Evolutionary conservation across 177 flowering plant species (phyloP), one percentile per base, ranked within the genome.

Genomic region (Tripterygium wilfordii): DNA sequence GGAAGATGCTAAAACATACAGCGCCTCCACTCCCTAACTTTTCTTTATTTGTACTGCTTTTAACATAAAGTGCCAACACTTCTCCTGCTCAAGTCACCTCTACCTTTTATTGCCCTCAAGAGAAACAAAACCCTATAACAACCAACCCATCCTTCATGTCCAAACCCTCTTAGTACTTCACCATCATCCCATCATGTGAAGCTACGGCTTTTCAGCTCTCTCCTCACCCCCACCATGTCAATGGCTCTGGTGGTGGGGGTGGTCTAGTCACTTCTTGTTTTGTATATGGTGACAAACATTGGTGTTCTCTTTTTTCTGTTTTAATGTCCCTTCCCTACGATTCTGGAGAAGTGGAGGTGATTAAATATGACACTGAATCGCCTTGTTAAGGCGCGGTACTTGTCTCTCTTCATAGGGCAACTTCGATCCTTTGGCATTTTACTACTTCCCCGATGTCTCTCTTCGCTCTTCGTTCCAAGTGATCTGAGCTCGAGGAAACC

Each of bases 401-500:
- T 49, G 62, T 42, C 47, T 56, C 59, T 51, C 56, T 41, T 29
- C n/a, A 30, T 55, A 69, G 82, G 82, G 82, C 82, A 74, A 74
- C 75, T 74, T 66, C 56, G 28, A 71, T 74, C 82, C 82, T 77
- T 77, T 77, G 82, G 82, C 82, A 77, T 68, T 56, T 70, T 51
- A 27, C 4, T 24, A 5, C 10, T 37, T 14, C 43, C n/a, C 43
- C n/a, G n/a, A n/a, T n/a, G n/a, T n/a, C n/a, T n/a, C n/a, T n/a
- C n/a, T n/a, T n/a, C n/a, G n/a, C n/a, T n/a, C n/a, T n/a, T n/a
- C n/a, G n/a, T n/a, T n/a, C n/a, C n/a, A n/a, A n/a, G n/a, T n/a
- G n/a, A n/a, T n/a, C n/a, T n/a, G n/a, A n/a, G n/a, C n/a, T n/a
- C n/a, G n/a, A n/a, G n/a, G n/a, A n/a, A n/a, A n/a, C n/a, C n/a